Base-by-base conservation (phyloP, 2,329 filamentous ascomycete species). In the Leptographium lundbergii region DNA sequence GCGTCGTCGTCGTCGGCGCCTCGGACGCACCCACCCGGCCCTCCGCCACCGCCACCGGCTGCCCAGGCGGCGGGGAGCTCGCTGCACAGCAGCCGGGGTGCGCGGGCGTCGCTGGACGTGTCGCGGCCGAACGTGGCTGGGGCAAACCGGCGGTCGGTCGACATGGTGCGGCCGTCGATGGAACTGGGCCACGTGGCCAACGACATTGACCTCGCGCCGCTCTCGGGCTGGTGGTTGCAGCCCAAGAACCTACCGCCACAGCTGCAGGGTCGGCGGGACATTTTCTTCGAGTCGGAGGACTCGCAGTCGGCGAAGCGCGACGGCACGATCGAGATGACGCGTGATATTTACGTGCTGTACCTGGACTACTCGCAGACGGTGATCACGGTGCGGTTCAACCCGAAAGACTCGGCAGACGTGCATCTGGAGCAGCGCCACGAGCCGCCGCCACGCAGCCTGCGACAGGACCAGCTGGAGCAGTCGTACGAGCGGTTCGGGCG, bases 331-430 rank as follows among this genome's bases (percentile, higher is more conserved):
- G 80, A 79, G 1, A 76, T 95, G 24, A 88, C 86, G 7, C 91
- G 91, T 64, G 85, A 91, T 61, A 79, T 96, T 50, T 94, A 87
- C 66, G 77, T 97, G n/a, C 75, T 99, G 10, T 99, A 89, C 75
- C 86, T 91, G 67, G 94, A 99, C 73, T 99, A 99, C 71, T 96
- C 91, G 22, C 94, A 97, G 70, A 97, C 92, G 0, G 79, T 95
- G 63, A 81, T 99, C 67, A 90, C 86, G 0, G 88, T 86, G 22
- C 85, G 80, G 56, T 97, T 87, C 70, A 88, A 96, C 69, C 60
- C 85, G 1, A 81, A 84, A 57, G 54, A 59, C 54, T 77, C 85
- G 1, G 76, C 81, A 2, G 86, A 92, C 66, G 87, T 86, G 13
- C 76, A 82, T 39, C 72, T 97, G 7, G 88, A 95, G 66, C 94